Conservation (phyloP, 2,329 filamentous ascomycete species). For the Ophiostoma tasmaniense region DNA sequence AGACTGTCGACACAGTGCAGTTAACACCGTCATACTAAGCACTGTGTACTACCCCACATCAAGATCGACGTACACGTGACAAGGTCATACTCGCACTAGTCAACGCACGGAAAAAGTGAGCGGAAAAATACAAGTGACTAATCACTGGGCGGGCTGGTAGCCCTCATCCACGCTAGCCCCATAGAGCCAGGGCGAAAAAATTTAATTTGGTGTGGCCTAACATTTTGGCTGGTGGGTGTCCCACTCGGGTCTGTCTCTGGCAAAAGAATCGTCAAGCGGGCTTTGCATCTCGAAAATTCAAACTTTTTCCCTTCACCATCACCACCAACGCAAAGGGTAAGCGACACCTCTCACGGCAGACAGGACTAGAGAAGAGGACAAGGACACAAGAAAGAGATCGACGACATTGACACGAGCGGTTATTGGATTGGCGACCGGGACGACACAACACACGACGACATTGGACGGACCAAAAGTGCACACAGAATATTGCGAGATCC, state of each 20-base stretch:
- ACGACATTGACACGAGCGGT: constrained; percentile 1
- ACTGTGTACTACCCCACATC: not conserved
- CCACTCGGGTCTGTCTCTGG: constrained; percentile 12
- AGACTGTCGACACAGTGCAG: not conserved
- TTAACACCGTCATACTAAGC: not conserved
- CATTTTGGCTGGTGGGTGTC: constrained; percentile 10
- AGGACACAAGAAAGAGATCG: constrained; percentile 1
- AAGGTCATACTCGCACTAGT: not conserved
- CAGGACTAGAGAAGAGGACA: not conserved
- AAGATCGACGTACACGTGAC: not conserved
- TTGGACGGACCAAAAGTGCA: not conserved
- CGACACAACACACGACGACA: not conserved
- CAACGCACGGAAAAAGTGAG: constrained; percentile 1
- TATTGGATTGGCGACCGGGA: not conserved
- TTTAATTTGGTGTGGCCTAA: constrained; percentile 19
- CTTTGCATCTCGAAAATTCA: constrained; percentile 19
- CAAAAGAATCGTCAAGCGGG: constrained; percentile 16
- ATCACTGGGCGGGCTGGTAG: constrained; percentile 17
- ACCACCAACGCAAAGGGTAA: constrained; percentile 21
- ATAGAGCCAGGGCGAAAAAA: constrained; percentile 15
- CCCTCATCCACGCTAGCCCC: constrained; percentile 16
- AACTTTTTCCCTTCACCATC: constrained; percentile 16
- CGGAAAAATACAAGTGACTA: constrained; percentile 6
- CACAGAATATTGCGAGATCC: not conserved
- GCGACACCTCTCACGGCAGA: constrained; percentile 12